phyloP scores from a whole-genome alignment of 1,139 yeast species.

The Zygoascus sp. region DNA sequence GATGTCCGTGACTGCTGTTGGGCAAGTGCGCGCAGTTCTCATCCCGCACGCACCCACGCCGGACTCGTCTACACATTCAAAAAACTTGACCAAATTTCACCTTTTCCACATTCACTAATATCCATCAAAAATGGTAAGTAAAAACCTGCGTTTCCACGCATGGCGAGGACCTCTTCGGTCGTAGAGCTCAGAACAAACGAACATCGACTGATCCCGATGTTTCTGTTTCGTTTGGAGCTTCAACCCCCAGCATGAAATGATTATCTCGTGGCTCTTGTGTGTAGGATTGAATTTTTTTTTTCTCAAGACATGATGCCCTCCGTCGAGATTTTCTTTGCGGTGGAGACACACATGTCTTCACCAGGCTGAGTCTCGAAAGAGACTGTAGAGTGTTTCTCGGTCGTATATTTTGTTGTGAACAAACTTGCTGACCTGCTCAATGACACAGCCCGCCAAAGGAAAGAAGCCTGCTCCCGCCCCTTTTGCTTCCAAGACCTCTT shows the following conservation, averaged over 20 bases:
- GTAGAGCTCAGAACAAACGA: neutral
- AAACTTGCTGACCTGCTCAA: constrained; percentile 49
- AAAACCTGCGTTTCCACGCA: neutral
- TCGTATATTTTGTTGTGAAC: constrained; percentile 12
- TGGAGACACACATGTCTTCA: neutral
- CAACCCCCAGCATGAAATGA: neutral
- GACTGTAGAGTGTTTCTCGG: constrained; percentile 21
- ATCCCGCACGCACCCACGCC: neutral
- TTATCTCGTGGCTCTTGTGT: constrained; percentile 5
- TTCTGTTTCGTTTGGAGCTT: neutral
- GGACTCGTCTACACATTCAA: neutral
- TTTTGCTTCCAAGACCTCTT: constrained; percentile 48
- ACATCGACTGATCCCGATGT: neutral
- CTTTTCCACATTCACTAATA: constrained; percentile 3
- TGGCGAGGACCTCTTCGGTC: constrained; percentile 1
- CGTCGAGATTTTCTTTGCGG: constrained; percentile 9
- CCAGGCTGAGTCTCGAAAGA: constrained; percentile 27
- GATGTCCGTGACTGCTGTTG: neutral
- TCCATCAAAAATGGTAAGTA: constrained; percentile 10
- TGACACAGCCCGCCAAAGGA: constrained; percentile 73
- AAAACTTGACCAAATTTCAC: constrained; percentile 2
- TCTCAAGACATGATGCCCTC: too few species aligned
- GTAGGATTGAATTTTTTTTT: too few species aligned
- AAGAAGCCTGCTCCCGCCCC: constrained; percentile 92
- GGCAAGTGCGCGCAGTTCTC: neutral